A percentile compares a stretch with the other conserved stretches of the same genome.
Evolutionary conservation across 352 stramenopile genomes (phyloP).

Genomic region (Globisporangium takayamanum): DNA sequence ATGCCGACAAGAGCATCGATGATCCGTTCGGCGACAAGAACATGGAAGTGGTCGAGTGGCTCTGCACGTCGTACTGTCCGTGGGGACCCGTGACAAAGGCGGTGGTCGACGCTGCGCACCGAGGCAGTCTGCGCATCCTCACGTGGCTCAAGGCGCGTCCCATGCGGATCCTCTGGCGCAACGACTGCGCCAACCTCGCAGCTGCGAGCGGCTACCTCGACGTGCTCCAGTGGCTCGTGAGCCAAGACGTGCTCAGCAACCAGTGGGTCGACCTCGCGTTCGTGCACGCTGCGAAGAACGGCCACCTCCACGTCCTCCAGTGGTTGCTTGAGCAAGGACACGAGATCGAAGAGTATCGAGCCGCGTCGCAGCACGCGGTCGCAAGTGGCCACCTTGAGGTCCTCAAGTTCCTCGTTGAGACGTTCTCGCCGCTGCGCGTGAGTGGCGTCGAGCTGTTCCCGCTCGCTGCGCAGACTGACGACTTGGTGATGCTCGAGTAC

Average conservation of each 20-base stretch:
- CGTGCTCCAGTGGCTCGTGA: constrained; percentile 1
- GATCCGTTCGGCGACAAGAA: neutral
- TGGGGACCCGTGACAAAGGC: neutral
- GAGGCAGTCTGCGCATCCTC: neutral
- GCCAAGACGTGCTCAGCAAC: neutral
- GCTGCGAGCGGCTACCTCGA: neutral
- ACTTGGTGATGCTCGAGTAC: constrained; percentile 6
- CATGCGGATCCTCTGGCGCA: neutral
- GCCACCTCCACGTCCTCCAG: neutral
- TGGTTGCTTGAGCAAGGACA: neutral
- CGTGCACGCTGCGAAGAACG: neutral
- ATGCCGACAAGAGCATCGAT: neutral
- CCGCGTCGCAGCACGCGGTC: neutral
- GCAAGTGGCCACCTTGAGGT: neutral
- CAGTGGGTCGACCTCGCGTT: neutral
- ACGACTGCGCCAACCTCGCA: neutral
- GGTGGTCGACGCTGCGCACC: neutral
- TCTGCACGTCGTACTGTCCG: constrained; percentile 5
- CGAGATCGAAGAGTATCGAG: neutral
- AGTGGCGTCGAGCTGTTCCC: neutral
- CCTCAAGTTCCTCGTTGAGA: neutral
- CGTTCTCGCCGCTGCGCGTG: neutral
- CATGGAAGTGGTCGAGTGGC: constrained; percentile 4
- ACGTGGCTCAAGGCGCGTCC: neutral
- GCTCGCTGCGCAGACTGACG: constrained; percentile 1